A percentile compares a stretch with the other conserved stretches of the same genome.
Conservation (phyloP, 2,329 filamentous ascomycete species). For the Trichoderma oligosporum region DNA sequence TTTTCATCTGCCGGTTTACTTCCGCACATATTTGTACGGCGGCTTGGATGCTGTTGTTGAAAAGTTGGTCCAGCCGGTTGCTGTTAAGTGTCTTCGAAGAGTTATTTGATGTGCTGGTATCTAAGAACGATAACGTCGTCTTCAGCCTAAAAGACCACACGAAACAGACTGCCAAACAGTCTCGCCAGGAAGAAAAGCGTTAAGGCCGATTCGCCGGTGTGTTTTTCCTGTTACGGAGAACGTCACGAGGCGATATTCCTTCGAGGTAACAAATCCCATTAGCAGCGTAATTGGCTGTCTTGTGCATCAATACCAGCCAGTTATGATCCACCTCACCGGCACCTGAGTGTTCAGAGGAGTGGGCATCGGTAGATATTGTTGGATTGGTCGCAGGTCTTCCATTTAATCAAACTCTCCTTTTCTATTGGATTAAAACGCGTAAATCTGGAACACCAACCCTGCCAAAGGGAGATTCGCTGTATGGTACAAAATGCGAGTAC, state of each 20-base stretch:
- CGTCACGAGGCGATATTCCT: conserved; percentile 15
- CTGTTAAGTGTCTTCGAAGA: neutral
- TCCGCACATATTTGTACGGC: neutral
- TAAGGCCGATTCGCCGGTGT: neutral
- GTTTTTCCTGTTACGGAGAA: neutral
- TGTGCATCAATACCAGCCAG: conserved; percentile 14
- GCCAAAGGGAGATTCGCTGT: neutral
- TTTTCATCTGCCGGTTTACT: neutral
- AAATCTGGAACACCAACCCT: neutral
- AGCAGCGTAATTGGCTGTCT: conserved; percentile 9
- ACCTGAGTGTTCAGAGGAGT: conserved; percentile 1
- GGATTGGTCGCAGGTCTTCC: conserved; percentile 16
- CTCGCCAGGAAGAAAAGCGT: neutral
- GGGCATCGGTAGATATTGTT: conserved; percentile 5
- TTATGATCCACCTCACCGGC: conserved; percentile 11
- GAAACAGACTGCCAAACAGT: neutral
- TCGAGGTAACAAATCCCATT: neutral
- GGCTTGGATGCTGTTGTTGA: neutral
- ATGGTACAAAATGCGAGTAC: no score
- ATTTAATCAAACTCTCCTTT: neutral
- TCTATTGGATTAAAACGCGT: conserved; percentile 13
- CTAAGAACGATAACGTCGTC: neutral
- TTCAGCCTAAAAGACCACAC: neutral
- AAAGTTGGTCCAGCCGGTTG: neutral
- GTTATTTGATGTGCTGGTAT: neutral